Evolutionary conservation across 768 basidiomycete genomes (phyloP).

Genomic region (Myochromella boudieri): DNA sequence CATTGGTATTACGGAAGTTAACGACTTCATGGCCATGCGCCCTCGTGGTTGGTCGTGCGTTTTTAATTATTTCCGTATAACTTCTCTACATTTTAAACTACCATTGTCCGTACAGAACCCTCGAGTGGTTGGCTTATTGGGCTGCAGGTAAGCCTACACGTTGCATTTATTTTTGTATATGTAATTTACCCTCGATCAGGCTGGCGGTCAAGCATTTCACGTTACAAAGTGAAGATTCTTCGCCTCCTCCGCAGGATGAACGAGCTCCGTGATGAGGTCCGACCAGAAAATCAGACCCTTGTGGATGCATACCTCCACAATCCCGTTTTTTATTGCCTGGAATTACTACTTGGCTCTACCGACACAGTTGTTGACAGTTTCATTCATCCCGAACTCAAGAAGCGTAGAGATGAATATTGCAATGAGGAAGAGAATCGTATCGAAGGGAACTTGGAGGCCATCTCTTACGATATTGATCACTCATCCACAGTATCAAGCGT

Average conservation of each 20-base stretch:
- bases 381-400: neutral
- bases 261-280: neutral
- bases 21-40: neutral
- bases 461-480: neutral
- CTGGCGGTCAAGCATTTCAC: neutral
- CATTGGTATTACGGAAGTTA: neutral
- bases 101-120: too few species aligned
- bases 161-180: too few species aligned
- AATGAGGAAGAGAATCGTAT: neutral
- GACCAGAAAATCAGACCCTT: neutral
- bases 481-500: neutral
- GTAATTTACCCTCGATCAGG: too few species aligned
- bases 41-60: neutral
- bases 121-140: neutral
- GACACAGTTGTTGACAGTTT: neutral
- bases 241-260: neutral
- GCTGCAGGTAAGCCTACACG: neutral
- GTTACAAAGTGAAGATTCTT: neutral
- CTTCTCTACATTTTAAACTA: too few species aligned
- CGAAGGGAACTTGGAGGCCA: neutral
- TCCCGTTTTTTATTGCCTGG: neutral
- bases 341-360: neutral
- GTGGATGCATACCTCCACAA: neutral
- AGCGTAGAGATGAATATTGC: neutral
- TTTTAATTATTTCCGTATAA: neutral